Conservation (phyloP, 305 asterid species). For the Rubia peregrina region DNA sequence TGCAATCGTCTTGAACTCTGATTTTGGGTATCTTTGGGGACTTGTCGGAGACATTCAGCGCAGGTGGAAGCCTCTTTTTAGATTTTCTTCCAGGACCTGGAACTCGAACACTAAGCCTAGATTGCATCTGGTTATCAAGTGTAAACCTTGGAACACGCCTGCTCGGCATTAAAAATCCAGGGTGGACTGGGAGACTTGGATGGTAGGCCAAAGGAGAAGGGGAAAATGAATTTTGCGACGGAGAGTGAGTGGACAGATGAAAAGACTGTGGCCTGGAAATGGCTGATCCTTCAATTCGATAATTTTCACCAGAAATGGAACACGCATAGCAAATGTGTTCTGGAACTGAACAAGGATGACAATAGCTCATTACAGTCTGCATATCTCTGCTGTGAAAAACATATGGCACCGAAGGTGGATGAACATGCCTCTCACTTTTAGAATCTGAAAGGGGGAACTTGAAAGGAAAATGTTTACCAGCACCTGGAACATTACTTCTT, state of each 20-base stretch:
- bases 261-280: constrained; percentile 24
- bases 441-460: constrained; percentile 48
- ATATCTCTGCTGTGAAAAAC: constrained; percentile 24
- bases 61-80: constrained; percentile 28
- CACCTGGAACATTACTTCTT: constrained; percentile 19
- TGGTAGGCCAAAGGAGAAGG: constrained; percentile 20
- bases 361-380: constrained; percentile 23
- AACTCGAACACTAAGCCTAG: constrained; percentile 28
- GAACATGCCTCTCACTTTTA: constrained; percentile 28
- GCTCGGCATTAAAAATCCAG: constrained; percentile 24
- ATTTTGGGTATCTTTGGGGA: constrained; percentile 29
- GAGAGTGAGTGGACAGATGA: constrained; percentile 18
- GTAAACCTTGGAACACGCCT: constrained; percentile 19
- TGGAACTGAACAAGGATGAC: constrained; percentile 22
- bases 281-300: constrained; percentile 23
- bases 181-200: constrained; percentile 27
- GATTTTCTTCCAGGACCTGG: constrained; percentile 29
- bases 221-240: constrained; percentile 22
- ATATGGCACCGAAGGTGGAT: constrained; percentile 28
- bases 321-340: constrained; percentile 24
- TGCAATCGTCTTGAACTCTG: constrained; percentile 32
- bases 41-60: constrained; percentile 24
- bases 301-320: constrained; percentile 24
- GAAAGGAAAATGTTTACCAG: constrained; percentile 25
- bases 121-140: constrained; percentile 24